Evolutionary conservation across 208 protist species (phyloP).

Genomic region (Trypanosoma theileri): DNA sequence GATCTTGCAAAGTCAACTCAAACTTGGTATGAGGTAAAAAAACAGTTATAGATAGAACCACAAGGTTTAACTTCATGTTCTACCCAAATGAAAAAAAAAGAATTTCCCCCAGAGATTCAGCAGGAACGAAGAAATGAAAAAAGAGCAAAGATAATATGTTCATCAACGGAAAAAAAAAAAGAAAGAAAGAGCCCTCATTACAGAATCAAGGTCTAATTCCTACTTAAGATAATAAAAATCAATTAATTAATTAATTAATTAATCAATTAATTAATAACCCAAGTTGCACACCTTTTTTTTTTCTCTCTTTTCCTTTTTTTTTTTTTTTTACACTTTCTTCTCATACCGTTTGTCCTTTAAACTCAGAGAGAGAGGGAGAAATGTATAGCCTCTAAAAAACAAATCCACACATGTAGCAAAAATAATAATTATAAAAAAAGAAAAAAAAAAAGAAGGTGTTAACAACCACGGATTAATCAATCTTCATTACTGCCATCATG

Average conservation of each 20-base stretch:
- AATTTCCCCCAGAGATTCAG: neutral
- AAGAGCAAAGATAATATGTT: constrained; percentile 5
- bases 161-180: constrained; percentile 21
- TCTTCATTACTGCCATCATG: constrained; percentile 26
- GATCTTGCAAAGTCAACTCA: no score
- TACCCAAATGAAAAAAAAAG: neutral
- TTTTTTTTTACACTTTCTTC: no score
- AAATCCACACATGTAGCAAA: no score
- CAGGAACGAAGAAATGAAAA: constrained; percentile 12
- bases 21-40: no score
- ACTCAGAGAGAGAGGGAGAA: neutral
- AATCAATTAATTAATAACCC: no score
- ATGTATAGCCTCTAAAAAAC: neutral
- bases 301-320: no score
- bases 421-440: neutral
- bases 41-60: constrained; percentile 6
- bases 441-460: no score
- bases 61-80: neutral
- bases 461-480: neutral
- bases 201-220: no score
- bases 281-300: no score
- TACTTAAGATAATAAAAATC: no score
- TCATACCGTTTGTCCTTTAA: no score
- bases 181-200: constrained; percentile 14
- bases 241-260: no score